Base-by-base conservation (phyloP, 1,284 basidiomycete genomes). In the Pseudozyma pruni region DNA sequence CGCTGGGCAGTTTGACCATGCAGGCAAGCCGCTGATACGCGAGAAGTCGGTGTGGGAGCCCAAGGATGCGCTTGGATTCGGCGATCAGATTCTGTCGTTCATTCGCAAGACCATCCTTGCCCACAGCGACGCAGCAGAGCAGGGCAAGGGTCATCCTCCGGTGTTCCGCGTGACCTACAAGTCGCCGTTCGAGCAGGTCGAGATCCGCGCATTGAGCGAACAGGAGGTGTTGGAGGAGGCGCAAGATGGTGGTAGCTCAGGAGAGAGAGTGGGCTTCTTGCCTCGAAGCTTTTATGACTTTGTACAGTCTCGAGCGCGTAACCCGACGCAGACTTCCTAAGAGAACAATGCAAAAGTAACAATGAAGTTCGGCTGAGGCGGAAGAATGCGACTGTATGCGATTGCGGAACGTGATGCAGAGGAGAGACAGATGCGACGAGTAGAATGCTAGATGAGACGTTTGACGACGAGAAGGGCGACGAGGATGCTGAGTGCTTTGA, bases 1-100 rank as follows among this genome's bases (percentile, higher is more conserved):
- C 10, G 92, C 83, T 86, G 89, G 68, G 92, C 90, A 6, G 85
- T 89, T 40, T 83, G 89, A 68, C 86, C 92, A 41, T 90, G 91
- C 40, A 86, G 90, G 52, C 7, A 48, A 39, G n/a, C 43, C 58
- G 6, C 22, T 54, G 13, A 88, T 92, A n/a, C 88, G 90, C 41
- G 88, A 88, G 8, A 90, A 90, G 72, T 86, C 88, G 6, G 86
- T 85, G 19, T 94, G 93, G 93, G 88, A 94, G 73, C 90, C 92
- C 1, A 84, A 86, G 19, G 78, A 89, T 38, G 91, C 90, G 75
- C 85, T 94, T 9, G 86, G 86, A n/a, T 93, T 91, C 87, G 91
- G 88, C 4, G 84, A 88, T 33, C 80, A 80, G 20, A 88, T 92
- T 59, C 77, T 94, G 33, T 75, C 83, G 4, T 90, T 88, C 77